Evolutionary conservation across 202 grass and related monocot species (phyloP), one percentile per base, ranked within the genome.

Genomic region (Panicum virgatum): DNA sequence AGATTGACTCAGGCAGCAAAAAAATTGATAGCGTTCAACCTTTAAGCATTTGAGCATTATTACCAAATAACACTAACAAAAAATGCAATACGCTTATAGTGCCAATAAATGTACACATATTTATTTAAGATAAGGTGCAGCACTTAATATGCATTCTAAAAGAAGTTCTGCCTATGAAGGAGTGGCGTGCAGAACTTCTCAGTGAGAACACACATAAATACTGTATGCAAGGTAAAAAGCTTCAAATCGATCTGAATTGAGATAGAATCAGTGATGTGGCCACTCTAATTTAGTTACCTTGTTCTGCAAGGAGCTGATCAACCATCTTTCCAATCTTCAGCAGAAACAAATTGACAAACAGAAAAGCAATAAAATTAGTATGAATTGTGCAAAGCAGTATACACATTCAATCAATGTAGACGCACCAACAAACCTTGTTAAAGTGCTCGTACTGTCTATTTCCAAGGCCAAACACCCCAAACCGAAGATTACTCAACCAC

Each of bases 381-480:
- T 18, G 13, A 0, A 3, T 38, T 9, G 45, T 34, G 64, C 42
- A 76, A 26, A 56, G 8, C 29, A 72, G 30, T 18, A 6, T 12
- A 60, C 8, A 3, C 25, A 83, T 18, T 5, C 34, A 9, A 65
- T 38, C 0, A 25, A 76, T 50, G 29, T 10, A 60, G 25, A 57
- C 61, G 37, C 20, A 30, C 32, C 39, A 72, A 6, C 80, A 81
- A 60, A 91, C 92, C 92, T 94, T 94, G 67, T 94, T 94, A 74
- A 91, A 94, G 86, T 91, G 92, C 68, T 89, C 92, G 3, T 94
- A 94, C 43, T 94, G 81, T 75, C 80, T 90, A 46, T 94, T 94
- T 40, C 89, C 86, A 7, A 94, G 89, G 23, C 83, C 86, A 76
- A 94, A 94, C 61, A 94, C 92, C 0, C 47, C 92, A 69, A 79